These are phyloP conservation scores for Psilocybe subaeruginosa DNA, from an alignment of 768 basidiomycete species.

Conservation along the genomic window DNA sequence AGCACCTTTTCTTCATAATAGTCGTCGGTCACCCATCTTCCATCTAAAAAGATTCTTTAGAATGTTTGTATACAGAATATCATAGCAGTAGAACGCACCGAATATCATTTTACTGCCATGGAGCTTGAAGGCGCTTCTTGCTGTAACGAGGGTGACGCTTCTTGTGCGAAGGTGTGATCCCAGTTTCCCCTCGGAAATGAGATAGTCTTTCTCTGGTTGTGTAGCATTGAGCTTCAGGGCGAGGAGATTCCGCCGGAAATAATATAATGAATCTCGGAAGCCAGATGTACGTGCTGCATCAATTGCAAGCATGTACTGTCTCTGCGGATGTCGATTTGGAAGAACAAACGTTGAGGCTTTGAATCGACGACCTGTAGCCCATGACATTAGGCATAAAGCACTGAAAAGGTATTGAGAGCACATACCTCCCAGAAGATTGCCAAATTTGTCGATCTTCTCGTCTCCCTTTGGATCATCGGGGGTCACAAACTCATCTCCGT, in stretches of 20 bases:
- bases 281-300: conserved; percentile 97
- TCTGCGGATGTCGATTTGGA: conserved; percentile 80
- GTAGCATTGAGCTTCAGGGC: conserved; percentile 91
- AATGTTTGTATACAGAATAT: neutral
- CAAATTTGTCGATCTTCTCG: conserved; percentile 86
- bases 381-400: neutral
- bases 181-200: conserved; percentile 87
- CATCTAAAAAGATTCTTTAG: conserved; percentile 56
- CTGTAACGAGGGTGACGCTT: conserved; percentile 92
- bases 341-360: conserved; percentile 90
- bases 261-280: conserved; percentile 97
- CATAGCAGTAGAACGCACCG: conserved; percentile 48
- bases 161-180: conserved; percentile 87
- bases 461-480: conserved; percentile 87
- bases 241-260: conserved; percentile 89
- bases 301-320: conserved; percentile 94
- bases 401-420: conserved; percentile 12
- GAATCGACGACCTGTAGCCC: conserved; percentile 73
- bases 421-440: conserved; percentile 84
- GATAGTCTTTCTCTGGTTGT: conserved; percentile 88
- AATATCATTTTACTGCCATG: conserved; percentile 91
- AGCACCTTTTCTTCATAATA: conserved; percentile 90
- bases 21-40: conserved; percentile 92
- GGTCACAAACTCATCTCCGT: conserved; percentile 88
- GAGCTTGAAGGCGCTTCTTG: conserved; percentile 90